Evolutionary conservation across 768 basidiomycete genomes (phyloP).

Genomic region (Russula sp.): DNA sequence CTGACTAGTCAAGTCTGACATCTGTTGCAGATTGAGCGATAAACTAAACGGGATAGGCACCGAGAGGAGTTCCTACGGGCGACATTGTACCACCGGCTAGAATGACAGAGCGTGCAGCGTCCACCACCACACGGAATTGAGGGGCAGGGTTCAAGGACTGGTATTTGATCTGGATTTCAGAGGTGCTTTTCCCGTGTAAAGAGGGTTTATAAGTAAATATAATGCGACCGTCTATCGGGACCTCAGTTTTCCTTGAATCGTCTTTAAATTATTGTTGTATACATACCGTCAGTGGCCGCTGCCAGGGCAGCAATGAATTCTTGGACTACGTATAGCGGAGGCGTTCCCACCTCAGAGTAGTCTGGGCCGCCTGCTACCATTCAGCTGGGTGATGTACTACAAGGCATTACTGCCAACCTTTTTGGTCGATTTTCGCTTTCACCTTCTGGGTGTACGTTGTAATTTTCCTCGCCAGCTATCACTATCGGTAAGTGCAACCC

Average conservation of each 20-base stretch:
- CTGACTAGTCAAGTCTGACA: constrained; percentile 79
- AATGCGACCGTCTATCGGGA: constrained; percentile 62
- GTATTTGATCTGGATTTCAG: constrained; percentile 64
- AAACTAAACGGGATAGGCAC: neutral
- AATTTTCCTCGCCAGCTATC: constrained; percentile 67
- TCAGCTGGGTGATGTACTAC: neutral
- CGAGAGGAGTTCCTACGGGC: constrained; percentile 49
- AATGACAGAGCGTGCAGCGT: constrained; percentile 74
- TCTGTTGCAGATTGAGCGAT: constrained; percentile 38
- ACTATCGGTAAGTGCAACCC: neutral
- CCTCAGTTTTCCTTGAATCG: neutral
- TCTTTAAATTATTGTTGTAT: neutral
- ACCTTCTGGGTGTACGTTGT: constrained; percentile 58
- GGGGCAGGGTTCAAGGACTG: constrained; percentile 89
- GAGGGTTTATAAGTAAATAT: constrained; percentile 36
- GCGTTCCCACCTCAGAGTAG: constrained; percentile 28
- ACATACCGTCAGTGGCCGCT: constrained; percentile 61
- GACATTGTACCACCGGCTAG: constrained; percentile 98
- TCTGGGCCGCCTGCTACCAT: neutral
- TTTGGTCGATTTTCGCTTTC: constrained; percentile 25
- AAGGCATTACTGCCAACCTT: constrained; percentile 18
- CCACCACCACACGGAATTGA: constrained; percentile 76
- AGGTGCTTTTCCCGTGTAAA: constrained; percentile 31
- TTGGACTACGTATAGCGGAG: constrained; percentile 77
- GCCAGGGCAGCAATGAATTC: constrained; percentile 73